phyloP scores from a whole-genome alignment of 129 eudicot species.

The Chrysanthemum makinoi region DNA sequence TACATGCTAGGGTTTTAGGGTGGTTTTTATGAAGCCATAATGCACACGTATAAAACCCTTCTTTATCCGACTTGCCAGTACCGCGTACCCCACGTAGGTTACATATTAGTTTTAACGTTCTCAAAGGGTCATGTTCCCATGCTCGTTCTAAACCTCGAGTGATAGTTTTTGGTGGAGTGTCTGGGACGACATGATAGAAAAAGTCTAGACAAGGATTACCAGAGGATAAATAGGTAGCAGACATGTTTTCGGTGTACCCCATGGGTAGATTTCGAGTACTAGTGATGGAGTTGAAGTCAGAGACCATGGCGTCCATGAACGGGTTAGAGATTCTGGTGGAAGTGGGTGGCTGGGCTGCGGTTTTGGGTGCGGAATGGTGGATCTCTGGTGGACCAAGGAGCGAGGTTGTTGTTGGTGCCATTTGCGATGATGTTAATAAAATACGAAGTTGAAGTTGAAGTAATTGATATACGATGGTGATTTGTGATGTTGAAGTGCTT shows the following conservation, averaged over 20 bases:
- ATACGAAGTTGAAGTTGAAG: no score
- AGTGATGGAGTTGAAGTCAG: slow-evolving; percentile 12
- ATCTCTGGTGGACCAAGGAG: slow-evolving; percentile 26
- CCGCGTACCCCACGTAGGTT: slow-evolving; percentile 22
- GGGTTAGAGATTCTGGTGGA: slow-evolving; percentile 11
- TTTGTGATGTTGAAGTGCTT: no score
- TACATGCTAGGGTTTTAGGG: slow-evolving; percentile 19
- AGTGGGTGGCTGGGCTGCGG: slow-evolving; percentile 12
- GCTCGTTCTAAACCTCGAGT: background rate
- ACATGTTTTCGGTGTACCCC: slow-evolving; percentile 26
- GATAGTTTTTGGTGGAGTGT: background rate
- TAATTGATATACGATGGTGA: no score
- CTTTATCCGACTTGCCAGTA: slow-evolving; percentile 18
- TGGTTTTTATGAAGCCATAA: slow-evolving; percentile 24
- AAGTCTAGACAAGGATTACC: slow-evolving; percentile 21
- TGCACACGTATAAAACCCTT: slow-evolving; percentile 13
- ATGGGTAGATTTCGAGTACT: background rate
- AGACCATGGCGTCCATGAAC: slow-evolving; percentile 16
- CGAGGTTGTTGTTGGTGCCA: slow-evolving; percentile 14
- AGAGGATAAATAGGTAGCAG: slow-evolving; percentile 9
- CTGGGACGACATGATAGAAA: slow-evolving; percentile 18
- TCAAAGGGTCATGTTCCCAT: slow-evolving; percentile 23
- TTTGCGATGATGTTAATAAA: background rate
- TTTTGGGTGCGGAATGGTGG: background rate
- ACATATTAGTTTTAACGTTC: slow-evolving; percentile 17